These are phyloP conservation scores for Lepidium didymum DNA, from an alignment of 345 rosid species.

Conservation along the genomic window DNA sequence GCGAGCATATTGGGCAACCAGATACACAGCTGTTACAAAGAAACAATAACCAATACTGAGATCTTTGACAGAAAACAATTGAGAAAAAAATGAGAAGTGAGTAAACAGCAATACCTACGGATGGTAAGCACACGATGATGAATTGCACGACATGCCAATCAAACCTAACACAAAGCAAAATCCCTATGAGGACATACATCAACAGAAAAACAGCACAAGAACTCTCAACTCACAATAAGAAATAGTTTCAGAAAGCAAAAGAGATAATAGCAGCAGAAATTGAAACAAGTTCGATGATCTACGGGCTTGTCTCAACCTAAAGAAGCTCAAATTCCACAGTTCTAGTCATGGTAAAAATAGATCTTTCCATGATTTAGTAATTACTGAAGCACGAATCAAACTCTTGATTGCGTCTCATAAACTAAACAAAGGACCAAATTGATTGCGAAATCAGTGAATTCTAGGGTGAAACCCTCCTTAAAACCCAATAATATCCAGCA, in stretches of 20 bases:
- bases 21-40: conserved; percentile 60
- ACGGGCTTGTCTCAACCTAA: neutral
- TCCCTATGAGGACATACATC: neutral
- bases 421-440: conserved; percentile 1
- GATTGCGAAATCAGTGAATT: neutral
- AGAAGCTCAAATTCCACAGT: neutral
- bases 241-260: neutral
- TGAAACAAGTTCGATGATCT: neutral
- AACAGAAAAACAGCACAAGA: neutral
- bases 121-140: conserved; percentile 90
- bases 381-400: no score
- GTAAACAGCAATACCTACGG: conserved; percentile 48
- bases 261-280: neutral
- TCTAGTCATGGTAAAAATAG: neutral
- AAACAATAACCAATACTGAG: neutral
- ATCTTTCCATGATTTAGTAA: no score
- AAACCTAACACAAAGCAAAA: conserved; percentile 46
- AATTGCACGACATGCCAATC: conserved; percentile 95
- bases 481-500: neutral
- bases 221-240: neutral
- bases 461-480: neutral
- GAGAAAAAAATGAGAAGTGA: neutral
- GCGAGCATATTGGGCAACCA: conserved; percentile 88
- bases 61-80: conserved; percentile 8
- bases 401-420: neutral